phyloP scores from a whole-genome alignment of 2,329 filamentous ascomycete species.

The Fusarium tupiense region DNA sequence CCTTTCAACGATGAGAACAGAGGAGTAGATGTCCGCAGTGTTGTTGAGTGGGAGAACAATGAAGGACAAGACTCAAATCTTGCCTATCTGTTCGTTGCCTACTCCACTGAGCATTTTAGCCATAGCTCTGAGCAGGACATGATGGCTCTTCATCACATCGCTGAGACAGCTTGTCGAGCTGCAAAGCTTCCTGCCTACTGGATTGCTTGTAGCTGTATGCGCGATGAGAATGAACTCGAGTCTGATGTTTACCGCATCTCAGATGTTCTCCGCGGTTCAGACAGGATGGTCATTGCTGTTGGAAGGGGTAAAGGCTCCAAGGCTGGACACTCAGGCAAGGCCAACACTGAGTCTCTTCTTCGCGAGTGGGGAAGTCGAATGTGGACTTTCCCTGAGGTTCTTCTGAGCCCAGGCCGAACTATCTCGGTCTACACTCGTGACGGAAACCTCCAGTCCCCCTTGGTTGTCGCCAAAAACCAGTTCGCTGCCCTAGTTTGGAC shows the following conservation, averaged over 20 bases:
- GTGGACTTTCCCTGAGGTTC: constrained; percentile 44
- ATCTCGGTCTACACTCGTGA: constrained; percentile 42
- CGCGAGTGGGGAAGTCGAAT: constrained; percentile 44
- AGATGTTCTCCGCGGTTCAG: constrained; percentile 41
- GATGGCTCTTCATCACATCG: constrained; percentile 41
- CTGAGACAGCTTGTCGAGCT: constrained; percentile 40
- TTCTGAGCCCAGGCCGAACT: constrained; percentile 38
- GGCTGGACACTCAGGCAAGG: constrained; percentile 14
- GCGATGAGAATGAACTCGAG: constrained; percentile 38
- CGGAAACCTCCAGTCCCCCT: constrained; percentile 26
- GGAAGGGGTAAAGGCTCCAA: constrained; percentile 29
- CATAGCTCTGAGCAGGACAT: constrained; percentile 38
- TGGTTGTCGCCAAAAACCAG: constrained; percentile 45
- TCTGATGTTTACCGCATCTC: constrained; percentile 42
- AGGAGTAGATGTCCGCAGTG: constrained; percentile 37
- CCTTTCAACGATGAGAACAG: constrained; percentile 36
- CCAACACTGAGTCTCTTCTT: constrained; percentile 37
- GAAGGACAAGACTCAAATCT: constrained; percentile 34
- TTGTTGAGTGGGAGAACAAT: constrained; percentile 38
- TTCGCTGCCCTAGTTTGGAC: constrained; percentile 47
- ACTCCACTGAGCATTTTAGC: constrained; percentile 41
- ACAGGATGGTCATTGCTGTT: constrained; percentile 40
- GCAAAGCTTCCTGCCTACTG: constrained; percentile 42
- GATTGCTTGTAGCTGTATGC: constrained; percentile 43
- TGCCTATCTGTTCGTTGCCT: constrained; percentile 40